Evolutionary conservation across 2,329 filamentous ascomycete species (phyloP), one percentile per base, ranked within the genome.

Genomic region (Ceratocystis diversiconidia): DNA sequence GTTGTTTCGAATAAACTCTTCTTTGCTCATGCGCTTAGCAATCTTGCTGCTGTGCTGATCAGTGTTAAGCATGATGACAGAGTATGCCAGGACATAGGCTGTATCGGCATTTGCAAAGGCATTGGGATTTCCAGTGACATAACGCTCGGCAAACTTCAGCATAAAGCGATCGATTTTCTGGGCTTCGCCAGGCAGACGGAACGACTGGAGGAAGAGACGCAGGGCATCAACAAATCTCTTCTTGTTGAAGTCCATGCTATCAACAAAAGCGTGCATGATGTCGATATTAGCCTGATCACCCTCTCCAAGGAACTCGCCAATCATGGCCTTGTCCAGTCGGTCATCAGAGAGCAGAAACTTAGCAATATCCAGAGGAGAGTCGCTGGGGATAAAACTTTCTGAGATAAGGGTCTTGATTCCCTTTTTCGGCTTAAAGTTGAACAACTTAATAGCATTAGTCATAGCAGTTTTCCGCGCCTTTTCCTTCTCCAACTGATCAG

Each of bases 141-240:
- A 99, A 68, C 92, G 86, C 75, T 97, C 92, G 8, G 94, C 94
- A 76, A 97, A 99, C 74, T 99, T 99, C 70, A 99, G 79, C 94
- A 99, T 97, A 76, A 97, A 95, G 61, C 94, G 89, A 84, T 99
- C 94, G 70, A 99, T 99, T 78, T 99, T 99, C 73, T 99, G 94
- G 0, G 92, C 92, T 75, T 99, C 94, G 68, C 94, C 94, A 0
- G 94, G 94, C 15, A 99, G 79, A 69, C 94, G 88, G 79, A 99
- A 99, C 32, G 90, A 89, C 74, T 99, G 94, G 12, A 99, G 78
- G 72, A 99, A 99, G 67, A 90, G 86, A 46, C 94, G 85, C 30
- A 99, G 78, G 15, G 94, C 88, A 74, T 96, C 92, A 5, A 96
- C 92, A 71, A 99, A 99, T 1, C 92, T 86, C 65, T 87, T 90